Evolutionary conservation across 768 basidiomycete genomes (phyloP).

Genomic region (Gelatoporia subvermispora): DNA sequence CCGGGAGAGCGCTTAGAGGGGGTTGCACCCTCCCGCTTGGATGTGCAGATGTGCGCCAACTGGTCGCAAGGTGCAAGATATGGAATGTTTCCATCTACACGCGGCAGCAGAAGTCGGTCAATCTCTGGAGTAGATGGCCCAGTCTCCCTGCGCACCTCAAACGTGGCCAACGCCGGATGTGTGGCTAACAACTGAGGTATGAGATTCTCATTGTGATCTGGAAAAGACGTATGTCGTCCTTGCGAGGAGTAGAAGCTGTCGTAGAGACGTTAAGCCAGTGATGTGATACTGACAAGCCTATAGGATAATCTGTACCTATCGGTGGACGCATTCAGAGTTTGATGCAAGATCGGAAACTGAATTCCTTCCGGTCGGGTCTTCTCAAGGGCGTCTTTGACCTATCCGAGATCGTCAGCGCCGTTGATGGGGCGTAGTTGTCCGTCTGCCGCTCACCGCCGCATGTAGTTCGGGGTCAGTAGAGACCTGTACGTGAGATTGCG

Average conservation of each 20-base stretch:
- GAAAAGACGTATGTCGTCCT: constrained; percentile 77
- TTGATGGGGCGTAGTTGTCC: constrained; percentile 16
- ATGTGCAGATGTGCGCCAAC: constrained; percentile 45
- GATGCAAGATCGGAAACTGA: constrained; percentile 32
- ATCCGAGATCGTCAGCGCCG: constrained; percentile 7
- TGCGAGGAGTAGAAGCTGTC: constrained; percentile 85
- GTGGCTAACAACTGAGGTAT: constrained; percentile 48
- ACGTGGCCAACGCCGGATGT: constrained; percentile 53
- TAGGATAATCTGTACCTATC: constrained; percentile 50
- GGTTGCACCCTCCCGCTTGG: constrained; percentile 22
- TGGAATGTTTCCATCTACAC: constrained; percentile 83
- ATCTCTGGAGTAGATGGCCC: neutral
- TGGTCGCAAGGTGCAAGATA: constrained; percentile 71
- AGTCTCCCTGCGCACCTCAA: constrained; percentile 48
- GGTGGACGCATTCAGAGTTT: constrained; percentile 68
- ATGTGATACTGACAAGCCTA: constrained; percentile 7
- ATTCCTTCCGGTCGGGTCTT: constrained; percentile 38
- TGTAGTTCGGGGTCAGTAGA: constrained; percentile 54
- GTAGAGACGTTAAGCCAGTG: constrained; percentile 5
- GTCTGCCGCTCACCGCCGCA: constrained; percentile 32
- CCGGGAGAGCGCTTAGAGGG: constrained; percentile 43
- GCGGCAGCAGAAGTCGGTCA: neutral
- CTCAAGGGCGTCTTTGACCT: constrained; percentile 46
- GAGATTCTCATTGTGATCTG: constrained; percentile 64
- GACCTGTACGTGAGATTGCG: constrained; percentile 34